Base-by-base conservation (phyloP, 2,329 filamentous ascomycete species). In the Aspergillus jensenii region DNA sequence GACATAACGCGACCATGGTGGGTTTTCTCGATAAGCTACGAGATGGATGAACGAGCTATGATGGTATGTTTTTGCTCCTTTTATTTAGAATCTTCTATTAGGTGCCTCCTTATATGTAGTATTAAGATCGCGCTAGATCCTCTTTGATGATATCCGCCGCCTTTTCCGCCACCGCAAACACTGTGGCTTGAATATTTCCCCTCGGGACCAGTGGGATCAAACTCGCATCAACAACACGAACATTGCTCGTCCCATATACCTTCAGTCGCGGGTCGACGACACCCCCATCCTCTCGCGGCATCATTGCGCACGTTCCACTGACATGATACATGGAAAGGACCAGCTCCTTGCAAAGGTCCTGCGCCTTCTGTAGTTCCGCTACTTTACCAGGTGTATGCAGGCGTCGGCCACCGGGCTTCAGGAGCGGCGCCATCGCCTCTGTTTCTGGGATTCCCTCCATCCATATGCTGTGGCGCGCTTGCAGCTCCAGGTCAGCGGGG, bases 401-500 rank as follows among this genome's bases (percentile, higher is more conserved):
- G 4, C 71, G 64, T 12, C 59, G 52, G 6, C 70, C 68, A 33
- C 65, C 60, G 2, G 63, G 60, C 51, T 74, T 76, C 6, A 79
- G 60, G 3, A 74, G 64, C 33, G 58, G 65, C 6, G 35, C 72
- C 44, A 73, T 59, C 21, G 67, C 74, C 59, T 63, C 62, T 7
- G 66, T 73, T 35, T 57, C 64, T 48, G 65, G 71, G 52, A 73
- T 66, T 12, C 59, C 72, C 4, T 69, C 71, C 15, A 75, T 61
- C 41, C 68, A 73, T 31, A 72, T 68, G 5, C 72, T 58, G 37
- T 74, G 71, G 5, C 72, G 68, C 0, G 76, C 73, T 0, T 77
- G 63, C 8, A 80, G 59, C 41, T 79, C 72, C 4, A 75, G 55
- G 55, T 81, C 79, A 3, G 78, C 64, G 0, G 79, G 76, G 55